phyloP scores from a whole-genome alignment of 2,329 filamentous ascomycete species.

The Arthrobotrys conoides region DNA sequence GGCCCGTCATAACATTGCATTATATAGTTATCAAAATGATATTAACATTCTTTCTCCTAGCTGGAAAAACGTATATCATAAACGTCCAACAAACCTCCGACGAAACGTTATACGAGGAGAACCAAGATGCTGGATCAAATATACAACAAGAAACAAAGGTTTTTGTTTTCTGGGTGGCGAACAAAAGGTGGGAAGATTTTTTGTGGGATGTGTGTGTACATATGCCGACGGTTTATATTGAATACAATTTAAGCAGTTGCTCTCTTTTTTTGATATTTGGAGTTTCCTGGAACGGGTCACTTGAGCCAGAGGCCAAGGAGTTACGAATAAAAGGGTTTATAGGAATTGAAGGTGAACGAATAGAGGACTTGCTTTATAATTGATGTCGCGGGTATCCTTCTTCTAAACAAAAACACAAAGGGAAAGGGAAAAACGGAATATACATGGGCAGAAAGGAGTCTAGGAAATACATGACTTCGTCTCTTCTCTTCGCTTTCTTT shows the following conservation, averaged over 20 bases:
- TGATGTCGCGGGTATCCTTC: slow-evolving; percentile 49
- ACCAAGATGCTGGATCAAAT: no score
- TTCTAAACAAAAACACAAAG: slow-evolving; percentile 23
- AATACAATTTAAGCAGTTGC: neutral
- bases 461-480: slow-evolving; percentile 13
- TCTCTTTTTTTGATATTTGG: neutral
- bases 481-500: neutral
- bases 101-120: no score
- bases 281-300: no score
- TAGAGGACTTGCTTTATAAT: slow-evolving; percentile 17
- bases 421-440: slow-evolving; percentile 21
- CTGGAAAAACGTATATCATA: slow-evolving; percentile 71
- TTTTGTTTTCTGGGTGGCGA: neutral
- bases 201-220: slow-evolving; percentile 20
- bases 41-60: slow-evolving; percentile 65
- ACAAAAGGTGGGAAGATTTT: slow-evolving; percentile 10
- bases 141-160: neutral
- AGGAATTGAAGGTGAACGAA: neutral
- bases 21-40: neutral
- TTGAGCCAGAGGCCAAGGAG: no score
- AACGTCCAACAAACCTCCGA: neutral
- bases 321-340: neutral
- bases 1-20: neutral
- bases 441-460: neutral
- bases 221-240: slow-evolving; percentile 22